phyloP scores from a whole-genome alignment of 2,329 filamentous ascomycete species.

The Sporothrix inflata region DNA sequence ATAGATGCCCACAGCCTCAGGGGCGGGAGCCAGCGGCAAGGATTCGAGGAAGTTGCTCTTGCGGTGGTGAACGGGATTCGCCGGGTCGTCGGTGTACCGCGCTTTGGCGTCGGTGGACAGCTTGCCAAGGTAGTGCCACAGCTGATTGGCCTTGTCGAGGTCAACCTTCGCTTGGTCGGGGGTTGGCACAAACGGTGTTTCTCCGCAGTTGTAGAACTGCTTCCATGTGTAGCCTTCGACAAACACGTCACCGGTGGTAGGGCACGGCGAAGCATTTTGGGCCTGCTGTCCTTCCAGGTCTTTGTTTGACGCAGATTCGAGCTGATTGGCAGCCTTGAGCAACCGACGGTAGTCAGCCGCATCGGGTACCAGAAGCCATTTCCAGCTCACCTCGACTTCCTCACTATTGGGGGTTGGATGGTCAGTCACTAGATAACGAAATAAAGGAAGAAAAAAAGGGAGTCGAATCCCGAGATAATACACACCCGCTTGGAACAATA shows the following conservation, averaged over 20 bases:
- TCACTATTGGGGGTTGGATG: conserved; percentile 62
- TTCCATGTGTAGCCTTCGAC: conserved; percentile 72
- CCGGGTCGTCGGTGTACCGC: conserved; percentile 82
- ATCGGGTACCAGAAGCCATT: conserved; percentile 77
- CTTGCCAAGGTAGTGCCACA: conserved; percentile 88
- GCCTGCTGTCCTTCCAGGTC: conserved; percentile 69
- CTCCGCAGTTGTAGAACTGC: conserved; percentile 72
- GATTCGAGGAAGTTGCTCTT: conserved; percentile 75
- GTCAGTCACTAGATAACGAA: background rate
- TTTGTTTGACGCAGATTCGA: conserved; percentile 54
- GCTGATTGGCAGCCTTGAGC: conserved; percentile 74
- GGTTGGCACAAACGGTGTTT: conserved; percentile 48
- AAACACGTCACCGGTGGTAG: conserved; percentile 68
- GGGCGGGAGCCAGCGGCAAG: conserved; percentile 36
- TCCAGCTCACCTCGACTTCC: conserved; percentile 79
- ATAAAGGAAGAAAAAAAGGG: background rate
- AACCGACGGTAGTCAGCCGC: conserved; percentile 70
- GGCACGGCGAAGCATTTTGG: conserved; percentile 50
- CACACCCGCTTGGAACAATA: conserved; percentile 81
- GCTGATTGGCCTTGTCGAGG: conserved; percentile 69
- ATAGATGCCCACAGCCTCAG: background rate
- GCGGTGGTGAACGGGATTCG: conserved; percentile 62
- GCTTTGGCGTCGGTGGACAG: conserved; percentile 87
- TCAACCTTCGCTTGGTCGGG: conserved; percentile 70
- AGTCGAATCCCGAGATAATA: conserved; percentile 35